Base-by-base conservation (phyloP, 768 basidiomycete species). In the Mycena maculata region DNA sequence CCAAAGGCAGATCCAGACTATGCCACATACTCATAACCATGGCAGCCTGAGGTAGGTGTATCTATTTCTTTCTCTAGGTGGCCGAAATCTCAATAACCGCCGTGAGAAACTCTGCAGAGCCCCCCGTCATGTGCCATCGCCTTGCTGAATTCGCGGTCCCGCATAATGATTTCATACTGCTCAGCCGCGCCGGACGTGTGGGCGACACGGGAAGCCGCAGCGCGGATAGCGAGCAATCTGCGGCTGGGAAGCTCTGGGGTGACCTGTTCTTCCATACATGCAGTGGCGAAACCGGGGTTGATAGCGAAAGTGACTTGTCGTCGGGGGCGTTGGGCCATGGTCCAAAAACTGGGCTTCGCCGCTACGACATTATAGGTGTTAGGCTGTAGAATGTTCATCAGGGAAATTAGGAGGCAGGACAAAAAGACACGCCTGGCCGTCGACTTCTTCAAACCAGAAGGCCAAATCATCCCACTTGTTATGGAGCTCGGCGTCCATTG, bases 161-260 rank as follows among this genome's bases (percentile, higher is more conserved):
- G 42, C 42, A 57, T 42, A 30, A 57, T 44, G 15, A 57, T 44
- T 31, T 57, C 41, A 9, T 30, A 57, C 55, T 57, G 55, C 55
- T 57, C 41, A n/a, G 55, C 55, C 18, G 55, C 42, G 41, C 55
- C 55, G 15, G 55, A 57, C 55, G 25, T 57, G 13, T 57, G 55
- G 11, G 55, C 55, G 41, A 57, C 42, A 16, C 41, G 55, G n/a
- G 55, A 57, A 57, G 44, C 55, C 22, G 41, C 41, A 44, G 55
- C 53, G 22, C 53, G 36, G 36, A 54, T 54, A 18, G 53, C 53
- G 13, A 57, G 55, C 55, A 57, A 44, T 30, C 10, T 27, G 39
- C 42, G 55, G 55, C 41, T 57, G 9, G 55, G 55, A 57, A 57
- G 42, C 8, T 57, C 36, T 11, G 53, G 36, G 27, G 41, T 44